phyloP scores from a whole-genome alignment of 805 yeast genomes.

The Maudiozyma serrabonitensis region DNA sequence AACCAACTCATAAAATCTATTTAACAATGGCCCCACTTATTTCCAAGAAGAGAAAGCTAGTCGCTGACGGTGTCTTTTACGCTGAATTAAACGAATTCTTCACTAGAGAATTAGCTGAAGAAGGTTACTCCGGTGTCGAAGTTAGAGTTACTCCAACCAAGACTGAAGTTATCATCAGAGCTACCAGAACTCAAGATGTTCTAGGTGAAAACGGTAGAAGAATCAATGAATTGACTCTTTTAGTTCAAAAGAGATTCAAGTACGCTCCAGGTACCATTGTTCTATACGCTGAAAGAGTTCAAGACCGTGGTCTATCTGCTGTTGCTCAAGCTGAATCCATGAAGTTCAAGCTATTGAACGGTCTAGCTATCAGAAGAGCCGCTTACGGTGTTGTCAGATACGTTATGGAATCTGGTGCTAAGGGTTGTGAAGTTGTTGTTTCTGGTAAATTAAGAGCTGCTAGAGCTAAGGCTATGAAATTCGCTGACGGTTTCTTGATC shows the following conservation, averaged over 20 bases:
- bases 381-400: slow-evolving; percentile 99
- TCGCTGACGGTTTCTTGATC: slow-evolving; percentile 99
- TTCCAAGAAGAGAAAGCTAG: slow-evolving; percentile 98
- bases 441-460: slow-evolving; percentile 99
- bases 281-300: slow-evolving; percentile 97
- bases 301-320: slow-evolving; percentile 98
- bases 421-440: slow-evolving; percentile 99
- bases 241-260: slow-evolving; percentile 98
- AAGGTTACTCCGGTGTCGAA: slow-evolving; percentile 99
- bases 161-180: slow-evolving; percentile 97
- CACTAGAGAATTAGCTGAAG: slow-evolving; percentile 99
- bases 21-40: slow-evolving; percentile 41
- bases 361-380: slow-evolving; percentile 99
- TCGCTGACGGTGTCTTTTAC: slow-evolving; percentile 99
- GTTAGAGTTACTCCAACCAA: slow-evolving; percentile 97
- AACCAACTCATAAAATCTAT: not conserved
- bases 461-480: slow-evolving; percentile 99
- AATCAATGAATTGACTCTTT: slow-evolving; percentile 95
- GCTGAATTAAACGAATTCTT: slow-evolving; percentile 99
- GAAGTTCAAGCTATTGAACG: slow-evolving; percentile 94
- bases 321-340: slow-evolving; percentile 99
- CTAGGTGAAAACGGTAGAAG: slow-evolving; percentile 99
- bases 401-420: slow-evolving; percentile 99
- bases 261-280: slow-evolving; percentile 87
- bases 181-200: slow-evolving; percentile 97